Base-by-base conservation (phyloP, 345 rosid genomes). In the Cardamine resedifolia region DNA sequence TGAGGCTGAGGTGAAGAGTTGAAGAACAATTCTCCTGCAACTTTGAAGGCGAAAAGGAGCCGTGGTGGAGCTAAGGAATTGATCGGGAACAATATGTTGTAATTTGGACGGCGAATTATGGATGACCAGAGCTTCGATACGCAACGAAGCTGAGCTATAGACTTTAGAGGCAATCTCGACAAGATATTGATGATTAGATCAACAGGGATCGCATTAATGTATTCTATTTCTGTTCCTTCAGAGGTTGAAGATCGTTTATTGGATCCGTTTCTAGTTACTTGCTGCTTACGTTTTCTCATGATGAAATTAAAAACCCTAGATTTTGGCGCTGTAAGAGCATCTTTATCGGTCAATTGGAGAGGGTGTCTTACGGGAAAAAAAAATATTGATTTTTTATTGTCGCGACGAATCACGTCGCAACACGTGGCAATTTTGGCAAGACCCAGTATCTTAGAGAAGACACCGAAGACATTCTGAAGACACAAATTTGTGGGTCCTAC, bases 81-180 rank as follows among this genome's bases (percentile, higher is more conserved):
- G 51, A 18, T 5, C 11, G 59, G 67, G 50, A 58, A 70, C 57
- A 59, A 10, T 0, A 5, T 34, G 48, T n/a, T 10, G 66, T 58
- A 70, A 16, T 70, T 16, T 1, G 27, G 58, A 34, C 26, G 53
- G 43, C 55, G 64, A 19, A 47, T 15, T 1, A 56, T 28, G 4
- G 73, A 68, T 0, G 75, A 59, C 75, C 75, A 71, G 0, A 34
- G 68, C 39, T 60, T 71, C 3, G 31, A 60, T 20, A 71, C 52
- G 23, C 67, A 60, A 19, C 60, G 67, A 49, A 30, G n/a, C 26
- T 16, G 5, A 4, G 24, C 48, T 5, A 8, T 14, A 50, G n/a
- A 59, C 28, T 59, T 36, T 14, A 2, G 0, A 10, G 67, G 48
- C 30, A 60, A 28, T 71, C 36, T 24, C 0, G 60, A 49, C 1